Percentiles rank a stretch among this genome's conserved stretches.
phyloP scores from a whole-genome alignment of 2,329 filamentous ascomycete species.

The Bipolaris cookei region DNA sequence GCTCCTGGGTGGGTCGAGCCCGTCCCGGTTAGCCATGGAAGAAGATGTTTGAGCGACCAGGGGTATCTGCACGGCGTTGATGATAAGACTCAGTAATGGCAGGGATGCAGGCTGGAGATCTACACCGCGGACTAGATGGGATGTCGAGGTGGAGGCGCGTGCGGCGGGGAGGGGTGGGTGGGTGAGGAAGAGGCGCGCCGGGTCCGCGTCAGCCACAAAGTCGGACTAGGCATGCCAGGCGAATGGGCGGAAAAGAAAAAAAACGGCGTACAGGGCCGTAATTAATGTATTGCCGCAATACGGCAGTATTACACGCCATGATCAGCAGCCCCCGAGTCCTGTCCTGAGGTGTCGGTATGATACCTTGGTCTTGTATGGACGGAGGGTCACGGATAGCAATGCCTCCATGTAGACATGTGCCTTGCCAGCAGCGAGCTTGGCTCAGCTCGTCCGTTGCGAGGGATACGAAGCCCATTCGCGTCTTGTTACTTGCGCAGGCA shows the following conservation, averaged over 20 bases:
- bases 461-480: conserved; percentile 24
- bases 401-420: conserved; percentile 17
- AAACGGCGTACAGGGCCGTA: conserved; percentile 28
- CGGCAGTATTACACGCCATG: conserved; percentile 26
- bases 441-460: conserved; percentile 17
- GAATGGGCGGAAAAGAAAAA: conserved; percentile 12
- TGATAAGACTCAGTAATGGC: conserved; percentile 36
- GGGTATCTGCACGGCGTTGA: conserved; percentile 36
- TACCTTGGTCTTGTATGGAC: neutral
- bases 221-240: conserved; percentile 12
- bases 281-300: conserved; percentile 40
- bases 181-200: conserved; percentile 27
- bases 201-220: conserved; percentile 36
- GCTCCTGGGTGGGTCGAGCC: conserved; percentile 40
- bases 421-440: conserved; percentile 16
- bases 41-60: conserved; percentile 33
- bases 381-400: conserved; percentile 1
- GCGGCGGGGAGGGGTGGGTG: conserved; percentile 23
- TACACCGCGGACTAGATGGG: conserved; percentile 27
- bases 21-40: conserved; percentile 29
- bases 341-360: conserved; percentile 14
- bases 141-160: conserved; percentile 19
- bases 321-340: conserved; percentile 2
- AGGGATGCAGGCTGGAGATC: conserved; percentile 33
- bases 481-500: conserved; percentile 19